Evolutionary conservation across 257 asterid genomes (phyloP), one percentile per base, ranked within the genome.

Genomic region (Jasminum sambac): DNA sequence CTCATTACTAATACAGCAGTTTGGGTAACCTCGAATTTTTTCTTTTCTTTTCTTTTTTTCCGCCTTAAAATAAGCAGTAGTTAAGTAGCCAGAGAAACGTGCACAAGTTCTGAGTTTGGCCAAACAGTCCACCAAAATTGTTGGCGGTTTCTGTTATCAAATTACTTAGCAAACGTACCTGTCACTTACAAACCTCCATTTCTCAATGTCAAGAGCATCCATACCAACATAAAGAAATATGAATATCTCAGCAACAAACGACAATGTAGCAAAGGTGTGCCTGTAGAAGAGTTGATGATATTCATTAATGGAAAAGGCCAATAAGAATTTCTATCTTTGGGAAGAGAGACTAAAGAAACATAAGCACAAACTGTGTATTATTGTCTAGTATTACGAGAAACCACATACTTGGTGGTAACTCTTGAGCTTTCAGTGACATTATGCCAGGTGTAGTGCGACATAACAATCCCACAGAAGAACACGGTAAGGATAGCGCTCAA

Each of bases 361-460:
- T 37, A 66, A 59, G 42, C 48, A 26, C 36, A 55, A 36, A 36
- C 62, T 12, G 11, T 60, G 65, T 41, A 34, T 19, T 58, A 66
- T 30, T 9, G 24, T 40, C 21, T 63, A 72, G 26, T 6, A 21
- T 30, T 34, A 71, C 10, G 71, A 71, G 71, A 64, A 37, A 11
- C 46, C 25, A 19, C 83, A 2, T 82, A 86, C 94, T 85, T 87
- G 5, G 94, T 87, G 72, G 94, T 87, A 48, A 85, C 78, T 79
- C 90, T 82, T n/a, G 90, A 87, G 74, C 81, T 87, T 80, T 87
- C 88, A 5, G 94, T 87, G 67, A 87, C 89, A 73, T 87, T 87
- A 79, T 87, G 87, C 94, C 90, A 87, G 67, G 94, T 87, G 79
- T 87, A 87, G 72, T 87, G 94, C 36, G 94, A 87, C 94, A 87